phyloP scores from a whole-genome alignment of 805 yeast species.

The Cyberlindnera japonica region DNA sequence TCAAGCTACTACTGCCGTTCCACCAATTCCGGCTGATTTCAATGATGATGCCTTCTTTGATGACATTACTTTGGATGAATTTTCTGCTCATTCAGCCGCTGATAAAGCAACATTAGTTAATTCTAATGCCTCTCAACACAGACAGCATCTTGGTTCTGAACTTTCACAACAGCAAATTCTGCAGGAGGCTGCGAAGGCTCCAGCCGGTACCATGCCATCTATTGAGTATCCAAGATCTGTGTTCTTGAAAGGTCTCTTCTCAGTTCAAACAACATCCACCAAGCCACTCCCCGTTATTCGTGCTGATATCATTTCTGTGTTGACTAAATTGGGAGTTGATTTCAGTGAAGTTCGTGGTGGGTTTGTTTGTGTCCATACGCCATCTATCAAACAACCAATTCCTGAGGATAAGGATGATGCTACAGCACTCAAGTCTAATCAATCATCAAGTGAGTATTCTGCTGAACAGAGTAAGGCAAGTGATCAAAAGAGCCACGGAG shows the following conservation, averaged over 20 bases:
- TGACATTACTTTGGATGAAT: constrained; percentile 59
- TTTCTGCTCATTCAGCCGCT: constrained; percentile 20
- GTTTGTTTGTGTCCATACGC: constrained; percentile 72
- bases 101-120: constrained; percentile 20
- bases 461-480: constrained; percentile 3
- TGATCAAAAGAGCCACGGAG: constrained; percentile 10
- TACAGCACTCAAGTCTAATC: constrained; percentile 15
- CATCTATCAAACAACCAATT: constrained; percentile 35
- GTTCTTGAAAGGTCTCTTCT: constrained; percentile 88
- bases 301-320: constrained; percentile 72
- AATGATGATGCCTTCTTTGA: constrained; percentile 46
- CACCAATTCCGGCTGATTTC: constrained; percentile 31
- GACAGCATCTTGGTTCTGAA: constrained; percentile 22
- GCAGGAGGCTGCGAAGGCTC: constrained; percentile 50
- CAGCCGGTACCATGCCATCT: constrained; percentile 83
- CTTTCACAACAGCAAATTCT: constrained; percentile 47
- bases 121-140: constrained; percentile 16
- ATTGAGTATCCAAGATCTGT: constrained; percentile 90
- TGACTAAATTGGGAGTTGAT: constrained; percentile 72
- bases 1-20: constrained; percentile 18
- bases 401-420: constrained; percentile 7
- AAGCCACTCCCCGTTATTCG: constrained; percentile 87
- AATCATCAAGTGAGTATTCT: constrained; percentile 14
- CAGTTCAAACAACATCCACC: constrained; percentile 92
- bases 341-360: constrained; percentile 93